Base-by-base conservation (phyloP, 768 basidiomycete genomes). In the Crucibulum laeve region DNA sequence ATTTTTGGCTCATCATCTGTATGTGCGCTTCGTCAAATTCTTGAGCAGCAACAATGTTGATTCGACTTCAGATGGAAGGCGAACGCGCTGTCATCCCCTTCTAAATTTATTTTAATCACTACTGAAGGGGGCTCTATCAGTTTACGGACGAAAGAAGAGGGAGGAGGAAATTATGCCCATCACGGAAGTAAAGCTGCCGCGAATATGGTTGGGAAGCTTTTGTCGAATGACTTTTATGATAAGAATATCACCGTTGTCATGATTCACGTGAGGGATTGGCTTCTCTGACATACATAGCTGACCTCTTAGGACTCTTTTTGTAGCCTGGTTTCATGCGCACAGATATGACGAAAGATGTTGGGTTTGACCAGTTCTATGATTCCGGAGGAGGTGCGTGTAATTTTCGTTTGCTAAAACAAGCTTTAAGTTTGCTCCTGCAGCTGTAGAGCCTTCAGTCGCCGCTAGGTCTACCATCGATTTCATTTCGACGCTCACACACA, bases 261-360 rank as follows among this genome's bases (percentile, higher is more conserved):
- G 65, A 64, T 76, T 26, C 71, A 74, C 53, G 71, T 73, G 26
- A 45, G 69, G 63, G 1, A 10, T 33, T n/a, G n/a, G n/a, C n/a
- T n/a, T n/a, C n/a, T n/a, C n/a, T n/a, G n/a, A n/a, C n/a, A n/a
- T n/a, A n/a, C n/a, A n/a, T n/a, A n/a, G n/a, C n/a, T n/a, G n/a
- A n/a, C n/a, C n/a, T n/a, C n/a, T n/a, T n/a, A n/a, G n/a, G n/a
- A n/a, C n/a, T n/a, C n/a, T 7, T 45, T n/a, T 21, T n/a, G 13
- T 18, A 74, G 70, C 73, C 73, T 17, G 71, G 73, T 0, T 76
- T 76, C 53, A 64, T 76, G 61, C 65, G 62, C 46, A 74, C 70
- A 1, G 69, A 71, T 35, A 65, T 69, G 72, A 74, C 72, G 13
- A 69, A 65, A 45, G 53, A 54, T 28, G 71, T 71, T 8, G 71